Percentiles rank a stretch among this genome's conserved stretches.
Evolutionary conservation across 805 yeast genomes (phyloP).

Genomic region (Kluyveromyces lactis): DNA sequence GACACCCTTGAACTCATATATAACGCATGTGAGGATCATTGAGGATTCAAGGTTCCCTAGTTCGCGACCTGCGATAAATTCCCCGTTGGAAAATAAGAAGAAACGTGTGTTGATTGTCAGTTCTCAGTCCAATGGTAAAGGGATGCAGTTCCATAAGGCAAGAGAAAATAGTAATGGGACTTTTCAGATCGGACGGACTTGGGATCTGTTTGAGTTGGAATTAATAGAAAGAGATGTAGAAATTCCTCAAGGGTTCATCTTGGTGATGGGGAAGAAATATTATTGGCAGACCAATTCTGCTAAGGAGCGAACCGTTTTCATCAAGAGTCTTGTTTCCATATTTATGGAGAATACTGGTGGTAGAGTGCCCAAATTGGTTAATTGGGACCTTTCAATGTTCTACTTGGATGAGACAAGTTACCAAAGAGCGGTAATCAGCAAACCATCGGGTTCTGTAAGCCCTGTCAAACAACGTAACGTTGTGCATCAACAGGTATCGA

Average conservation of each 20-base stretch:
- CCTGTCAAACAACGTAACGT: too few relatives aligned
- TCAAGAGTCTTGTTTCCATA: constrained; percentile 42
- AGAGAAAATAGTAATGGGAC: constrained; percentile 66
- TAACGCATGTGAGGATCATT: constrained; percentile 65
- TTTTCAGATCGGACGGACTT: constrained; percentile 86
- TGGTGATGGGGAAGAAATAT: constrained; percentile 66
- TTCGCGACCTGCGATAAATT: constrained; percentile 53
- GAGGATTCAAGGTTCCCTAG: constrained; percentile 71
- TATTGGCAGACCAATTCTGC: constrained; percentile 69
- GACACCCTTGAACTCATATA: constrained; percentile 46
- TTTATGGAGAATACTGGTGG: constrained; percentile 51
- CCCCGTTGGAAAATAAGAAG: constrained; percentile 44
- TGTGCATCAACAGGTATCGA: too few relatives aligned
- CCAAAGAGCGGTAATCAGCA: constrained; percentile 22
- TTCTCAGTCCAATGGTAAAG: constrained; percentile 51
- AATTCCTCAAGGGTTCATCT: constrained; percentile 47
- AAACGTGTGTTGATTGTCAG: constrained; percentile 44
- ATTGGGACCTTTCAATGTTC: constrained; percentile 40
- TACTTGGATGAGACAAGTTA: constrained; percentile 33
- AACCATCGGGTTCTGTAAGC: not conserved
- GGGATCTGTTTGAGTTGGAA: constrained; percentile 71
- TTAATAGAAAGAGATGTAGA: constrained; percentile 45
- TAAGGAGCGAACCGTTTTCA: constrained; percentile 51
- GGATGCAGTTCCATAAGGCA: constrained; percentile 76
- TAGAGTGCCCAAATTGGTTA: constrained; percentile 42